Evolutionary conservation across 495 filamentous ascomycete species (phyloP).

Genomic region (Penicillium atrosanguineum): DNA sequence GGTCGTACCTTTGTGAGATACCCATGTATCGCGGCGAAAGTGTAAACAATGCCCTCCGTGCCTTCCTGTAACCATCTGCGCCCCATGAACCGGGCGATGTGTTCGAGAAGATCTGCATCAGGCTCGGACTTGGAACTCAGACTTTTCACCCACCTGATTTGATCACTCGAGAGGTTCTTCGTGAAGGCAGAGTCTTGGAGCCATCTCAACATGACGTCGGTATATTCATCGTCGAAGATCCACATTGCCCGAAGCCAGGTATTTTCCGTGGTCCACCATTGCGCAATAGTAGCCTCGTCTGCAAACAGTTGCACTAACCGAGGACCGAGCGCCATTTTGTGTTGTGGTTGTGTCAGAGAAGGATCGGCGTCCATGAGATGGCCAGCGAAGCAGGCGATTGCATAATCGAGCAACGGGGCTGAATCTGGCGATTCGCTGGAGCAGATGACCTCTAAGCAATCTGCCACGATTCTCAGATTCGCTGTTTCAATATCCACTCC

Average conservation of each 20-base stretch:
- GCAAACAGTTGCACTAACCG: constrained; percentile 11
- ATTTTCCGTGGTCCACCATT: constrained; percentile 11
- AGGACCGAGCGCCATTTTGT: constrained; percentile 12
- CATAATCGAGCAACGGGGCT: constrained; percentile 1
- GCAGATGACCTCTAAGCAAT: constrained; percentile 5
- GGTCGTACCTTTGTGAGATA: constrained; percentile 17
- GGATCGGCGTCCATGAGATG: constrained; percentile 11
- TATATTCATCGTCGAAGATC: constrained; percentile 8
- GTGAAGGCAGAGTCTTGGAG: constrained; percentile 21
- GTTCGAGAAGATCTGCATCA: constrained; percentile 24
- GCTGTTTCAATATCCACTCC: constrained; percentile 9
- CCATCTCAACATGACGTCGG: constrained; percentile 14
- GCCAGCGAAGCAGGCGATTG: not conserved
- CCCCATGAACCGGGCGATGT: constrained; percentile 8
- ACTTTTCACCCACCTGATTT: constrained; percentile 17
- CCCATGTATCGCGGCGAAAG: constrained; percentile 8
- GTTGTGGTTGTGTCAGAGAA: constrained; percentile 12
- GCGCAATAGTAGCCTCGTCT: constrained; percentile 3
- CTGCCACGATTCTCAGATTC: constrained; percentile 3
- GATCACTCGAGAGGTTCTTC: constrained; percentile 11
- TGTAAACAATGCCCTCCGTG: not conserved
- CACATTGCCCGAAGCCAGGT: constrained; percentile 1
- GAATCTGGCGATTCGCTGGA: not conserved
- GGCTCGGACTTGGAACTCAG: constrained; percentile 20
- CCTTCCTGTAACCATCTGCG: constrained; percentile 13